Evolutionary conservation across 2,329 filamentous ascomycete genomes (phyloP).

Genomic region (Xylaria sp.): DNA sequence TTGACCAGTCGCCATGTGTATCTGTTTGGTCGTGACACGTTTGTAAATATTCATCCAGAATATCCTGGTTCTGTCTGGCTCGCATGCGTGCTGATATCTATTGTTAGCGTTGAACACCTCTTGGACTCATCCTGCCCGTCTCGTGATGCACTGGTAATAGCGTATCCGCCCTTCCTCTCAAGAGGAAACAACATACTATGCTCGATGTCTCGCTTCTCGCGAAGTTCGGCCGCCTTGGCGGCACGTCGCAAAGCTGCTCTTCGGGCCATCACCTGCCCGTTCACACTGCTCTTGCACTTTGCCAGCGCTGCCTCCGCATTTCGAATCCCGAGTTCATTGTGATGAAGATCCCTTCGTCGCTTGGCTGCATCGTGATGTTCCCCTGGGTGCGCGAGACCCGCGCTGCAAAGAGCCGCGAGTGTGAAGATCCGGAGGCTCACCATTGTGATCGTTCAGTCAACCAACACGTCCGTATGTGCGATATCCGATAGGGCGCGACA

Average conservation of each 20-base stretch:
- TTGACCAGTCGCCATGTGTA: slow-evolving; percentile 35
- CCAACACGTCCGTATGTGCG: background rate
- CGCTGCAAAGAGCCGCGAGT: slow-evolving; percentile 29
- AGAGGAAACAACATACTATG: slow-evolving; percentile 33
- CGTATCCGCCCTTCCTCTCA: background rate
- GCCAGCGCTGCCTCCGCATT: slow-evolving; percentile 50
- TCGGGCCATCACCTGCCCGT: slow-evolving; percentile 50
- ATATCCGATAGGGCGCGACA: background rate
- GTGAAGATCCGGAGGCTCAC: slow-evolving; percentile 25
- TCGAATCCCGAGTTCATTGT: slow-evolving; percentile 48
- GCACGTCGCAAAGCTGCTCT: slow-evolving; percentile 51
- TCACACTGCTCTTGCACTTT: slow-evolving; percentile 48
- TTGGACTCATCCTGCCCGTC: background rate
- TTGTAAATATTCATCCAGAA: slow-evolving; percentile 37
- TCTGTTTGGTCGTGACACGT: slow-evolving; percentile 40
- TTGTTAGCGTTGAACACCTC: slow-evolving; percentile 3
- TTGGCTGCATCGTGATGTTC: slow-evolving; percentile 47
- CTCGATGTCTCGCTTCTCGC: slow-evolving; percentile 48
- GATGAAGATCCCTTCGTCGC: slow-evolving; percentile 46
- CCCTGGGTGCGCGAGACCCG: slow-evolving; percentile 51
- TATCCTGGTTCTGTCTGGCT: slow-evolving; percentile 39
- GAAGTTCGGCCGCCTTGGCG: slow-evolving; percentile 49
- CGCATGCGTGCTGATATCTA: slow-evolving; percentile 37
- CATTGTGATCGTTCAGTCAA: slow-evolving; percentile 25
- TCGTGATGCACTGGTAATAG: background rate